Percentiles rank a stretch among this genome's conserved stretches.
phyloP scores from a whole-genome alignment of 306 rosid species.

The Glycine tomentella region DNA sequence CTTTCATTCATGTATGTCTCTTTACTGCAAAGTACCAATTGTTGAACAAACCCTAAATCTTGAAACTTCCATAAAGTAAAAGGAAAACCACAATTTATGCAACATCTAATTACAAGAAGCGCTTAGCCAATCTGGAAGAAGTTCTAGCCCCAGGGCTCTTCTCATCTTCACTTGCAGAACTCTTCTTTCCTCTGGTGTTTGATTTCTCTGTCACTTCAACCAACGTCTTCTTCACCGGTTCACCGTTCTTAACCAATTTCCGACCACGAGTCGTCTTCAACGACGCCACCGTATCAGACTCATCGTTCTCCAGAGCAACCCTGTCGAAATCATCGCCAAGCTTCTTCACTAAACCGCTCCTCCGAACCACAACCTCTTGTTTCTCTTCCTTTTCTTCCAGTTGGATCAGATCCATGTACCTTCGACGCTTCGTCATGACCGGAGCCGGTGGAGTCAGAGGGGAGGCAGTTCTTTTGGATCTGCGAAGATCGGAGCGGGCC shows the following conservation, averaged over 20 bases:
- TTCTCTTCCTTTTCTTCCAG: conserved; percentile 41
- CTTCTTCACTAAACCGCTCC: conserved; percentile 77
- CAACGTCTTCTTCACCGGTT: conserved; percentile 50
- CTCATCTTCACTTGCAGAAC: not conserved
- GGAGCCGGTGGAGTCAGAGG: conserved; percentile 81
- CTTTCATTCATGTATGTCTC: not conserved
- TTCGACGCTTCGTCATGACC: conserved; percentile 55
- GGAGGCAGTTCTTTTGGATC: conserved; percentile 30
- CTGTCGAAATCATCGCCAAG: conserved; percentile 83
- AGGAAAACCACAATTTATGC: not conserved
- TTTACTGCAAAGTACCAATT: not conserved
- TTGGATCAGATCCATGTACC: conserved; percentile 51
- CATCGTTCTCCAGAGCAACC: conserved; percentile 61
- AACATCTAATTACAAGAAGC: not conserved
- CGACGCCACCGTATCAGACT: conserved; percentile 2
- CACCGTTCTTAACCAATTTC: conserved; percentile 40
- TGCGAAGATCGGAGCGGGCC: not conserved
- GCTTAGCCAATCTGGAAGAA: conserved; percentile 69
- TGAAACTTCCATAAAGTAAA: not conserved
- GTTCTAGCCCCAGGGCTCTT: conserved; percentile 49
- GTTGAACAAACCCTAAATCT: conserved; percentile 1
- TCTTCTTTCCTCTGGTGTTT: conserved; percentile 43
- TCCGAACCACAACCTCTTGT: conserved; percentile 13
- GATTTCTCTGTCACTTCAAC: conserved; percentile 44
- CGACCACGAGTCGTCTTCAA: conserved; percentile 46